phyloP scores from a whole-genome alignment of 768 basidiomycete species.

The Hypholoma fasciculare region DNA sequence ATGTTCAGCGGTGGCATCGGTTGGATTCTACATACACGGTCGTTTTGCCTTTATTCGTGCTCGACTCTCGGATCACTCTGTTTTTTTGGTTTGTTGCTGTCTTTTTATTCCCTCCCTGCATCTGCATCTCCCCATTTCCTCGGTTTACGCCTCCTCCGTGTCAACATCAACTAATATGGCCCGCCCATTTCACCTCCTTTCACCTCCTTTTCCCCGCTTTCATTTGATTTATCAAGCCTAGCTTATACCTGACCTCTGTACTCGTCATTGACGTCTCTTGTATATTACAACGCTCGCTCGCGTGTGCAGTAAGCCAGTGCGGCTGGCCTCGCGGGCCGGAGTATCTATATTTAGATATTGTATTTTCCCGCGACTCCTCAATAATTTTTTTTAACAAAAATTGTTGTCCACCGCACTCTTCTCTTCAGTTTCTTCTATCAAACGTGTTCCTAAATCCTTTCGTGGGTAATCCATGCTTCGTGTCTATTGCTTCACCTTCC shows the following conservation, averaged over 20 bases:
- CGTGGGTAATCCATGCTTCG: too few species aligned
- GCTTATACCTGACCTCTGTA: constrained; percentile 8
- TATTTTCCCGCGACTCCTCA: neutral
- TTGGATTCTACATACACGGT: neutral
- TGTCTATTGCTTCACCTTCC: too few species aligned
- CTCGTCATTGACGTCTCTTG: neutral
- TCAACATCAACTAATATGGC: neutral
- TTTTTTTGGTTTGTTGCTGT: neutral
- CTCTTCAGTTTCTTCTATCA: too few species aligned
- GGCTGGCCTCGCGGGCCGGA: neutral
- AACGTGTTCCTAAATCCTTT: too few species aligned
- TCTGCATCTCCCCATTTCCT: neutral
- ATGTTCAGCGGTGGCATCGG: neutral
- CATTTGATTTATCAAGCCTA: neutral
- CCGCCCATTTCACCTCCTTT: neutral
- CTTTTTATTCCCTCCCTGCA: neutral
- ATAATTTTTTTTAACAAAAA: too few species aligned
- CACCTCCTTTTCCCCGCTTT: neutral
- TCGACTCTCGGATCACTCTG: neutral
- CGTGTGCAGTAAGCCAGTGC: neutral
- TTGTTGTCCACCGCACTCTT: too few species aligned
- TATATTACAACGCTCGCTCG: neutral
- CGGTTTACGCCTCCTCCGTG: neutral
- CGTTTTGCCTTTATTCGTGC: neutral
- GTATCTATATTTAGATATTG: neutral